Evolutionary conservation across 1,284 basidiomycete genomes (phyloP).

Genomic region (Boletus semigastroideus): DNA sequence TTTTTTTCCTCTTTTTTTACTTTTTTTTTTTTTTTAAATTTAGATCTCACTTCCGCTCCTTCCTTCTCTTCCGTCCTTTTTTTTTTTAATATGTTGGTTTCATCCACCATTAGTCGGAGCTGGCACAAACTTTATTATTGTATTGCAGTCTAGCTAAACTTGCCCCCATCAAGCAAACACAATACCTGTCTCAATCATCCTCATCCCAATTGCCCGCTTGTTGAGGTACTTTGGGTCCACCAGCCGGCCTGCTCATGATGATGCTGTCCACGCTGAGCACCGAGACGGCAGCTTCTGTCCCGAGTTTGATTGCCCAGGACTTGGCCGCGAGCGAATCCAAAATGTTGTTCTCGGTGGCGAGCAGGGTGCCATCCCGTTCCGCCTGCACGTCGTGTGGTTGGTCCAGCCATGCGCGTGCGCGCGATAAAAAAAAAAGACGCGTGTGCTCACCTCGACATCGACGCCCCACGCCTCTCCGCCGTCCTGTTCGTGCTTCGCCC

Average conservation of each 20-base stretch:
- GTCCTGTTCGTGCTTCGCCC: slow-evolving; percentile 83
- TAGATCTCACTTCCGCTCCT: not conserved
- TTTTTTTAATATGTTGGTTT: slow-evolving; percentile 11
- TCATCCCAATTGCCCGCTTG: slow-evolving; percentile 84
- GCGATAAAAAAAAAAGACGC: not conserved
- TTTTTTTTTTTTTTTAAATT: not conserved
- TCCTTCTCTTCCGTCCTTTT: not conserved
- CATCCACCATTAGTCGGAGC: slow-evolving; percentile 23
- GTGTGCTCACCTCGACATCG: slow-evolving; percentile 77
- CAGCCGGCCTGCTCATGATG: slow-evolving; percentile 95
- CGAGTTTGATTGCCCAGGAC: slow-evolving; percentile 85
- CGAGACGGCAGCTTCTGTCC: slow-evolving; percentile 91
- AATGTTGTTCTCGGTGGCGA: slow-evolving; percentile 63
- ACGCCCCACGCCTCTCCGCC: slow-evolving; percentile 82
- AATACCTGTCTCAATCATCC: slow-evolving; percentile 46
- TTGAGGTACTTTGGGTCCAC: slow-evolving; percentile 82
- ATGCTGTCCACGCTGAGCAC: slow-evolving; percentile 97
- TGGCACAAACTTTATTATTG: slow-evolving; percentile 31
- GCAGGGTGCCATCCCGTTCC: slow-evolving; percentile 74
- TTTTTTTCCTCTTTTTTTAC: not conserved
- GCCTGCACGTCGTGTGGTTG: slow-evolving; percentile 44
- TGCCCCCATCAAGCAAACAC: slow-evolving; percentile 6
- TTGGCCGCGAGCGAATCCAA: slow-evolving; percentile 87
- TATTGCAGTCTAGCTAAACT: slow-evolving; percentile 23
- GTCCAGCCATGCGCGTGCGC: not conserved